Percentiles rank a stretch among this genome's conserved stretches.
Conservation (phyloP, 2,329 filamentous ascomycete genomes). For the Exophiala sp. region DNA sequence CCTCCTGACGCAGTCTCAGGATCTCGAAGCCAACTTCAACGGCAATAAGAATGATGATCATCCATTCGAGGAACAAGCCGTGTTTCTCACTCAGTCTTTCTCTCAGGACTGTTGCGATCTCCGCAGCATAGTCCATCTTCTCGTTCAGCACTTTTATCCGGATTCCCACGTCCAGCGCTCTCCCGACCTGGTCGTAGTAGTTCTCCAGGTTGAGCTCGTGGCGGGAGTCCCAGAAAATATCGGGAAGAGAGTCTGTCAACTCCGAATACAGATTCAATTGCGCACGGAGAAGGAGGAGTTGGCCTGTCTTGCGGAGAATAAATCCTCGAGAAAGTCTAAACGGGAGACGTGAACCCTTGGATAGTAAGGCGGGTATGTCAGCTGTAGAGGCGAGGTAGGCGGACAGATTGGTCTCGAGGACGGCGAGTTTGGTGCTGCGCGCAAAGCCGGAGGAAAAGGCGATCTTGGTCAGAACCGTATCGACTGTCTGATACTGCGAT, state of each 20-base stretch:
- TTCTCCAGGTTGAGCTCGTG: constrained; percentile 87
- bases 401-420: constrained; percentile 77
- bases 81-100: constrained; percentile 90
- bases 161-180: constrained; percentile 84
- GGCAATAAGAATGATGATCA: constrained; percentile 89
- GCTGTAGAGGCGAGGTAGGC: constrained; percentile 85
- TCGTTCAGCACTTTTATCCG: constrained; percentile 89
- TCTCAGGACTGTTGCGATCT: constrained; percentile 84
- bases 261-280: constrained; percentile 97
- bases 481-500: constrained; percentile 38
- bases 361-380: constrained; percentile 73
- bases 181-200: constrained; percentile 92
- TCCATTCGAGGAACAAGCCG: constrained; percentile 83
- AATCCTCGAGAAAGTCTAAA: constrained; percentile 63
- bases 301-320: constrained; percentile 89
- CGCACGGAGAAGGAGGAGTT: constrained; percentile 81
- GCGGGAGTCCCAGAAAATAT: constrained; percentile 92
- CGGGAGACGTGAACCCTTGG: constrained; percentile 60
- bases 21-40: constrained; percentile 91
- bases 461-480: constrained; percentile 81
- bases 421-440: constrained; percentile 86
- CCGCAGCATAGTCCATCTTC: constrained; percentile 96
- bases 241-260: constrained; percentile 88
- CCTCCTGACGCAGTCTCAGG: constrained; percentile 66
- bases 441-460: constrained; percentile 94